Evolutionary conservation across 1,284 basidiomycete genomes (phyloP).

Genomic region (Marasmius oreades): DNA sequence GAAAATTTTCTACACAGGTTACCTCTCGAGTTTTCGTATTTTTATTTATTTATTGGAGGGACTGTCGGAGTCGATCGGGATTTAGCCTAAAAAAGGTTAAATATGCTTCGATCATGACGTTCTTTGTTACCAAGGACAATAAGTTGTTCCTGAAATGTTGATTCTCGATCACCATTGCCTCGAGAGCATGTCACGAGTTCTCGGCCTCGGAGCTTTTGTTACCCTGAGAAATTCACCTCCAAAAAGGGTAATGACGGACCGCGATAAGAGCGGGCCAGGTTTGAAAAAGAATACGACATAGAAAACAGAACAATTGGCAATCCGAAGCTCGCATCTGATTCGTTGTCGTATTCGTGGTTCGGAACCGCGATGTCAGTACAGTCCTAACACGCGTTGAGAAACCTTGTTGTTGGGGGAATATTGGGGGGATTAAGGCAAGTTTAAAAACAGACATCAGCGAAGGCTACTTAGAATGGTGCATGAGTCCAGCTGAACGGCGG

Average conservation of each 20-base stretch:
- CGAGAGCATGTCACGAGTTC: conserved; percentile 7
- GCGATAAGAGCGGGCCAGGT: not conserved
- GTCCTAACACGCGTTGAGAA: conserved; percentile 17
- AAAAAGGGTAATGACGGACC: not conserved
- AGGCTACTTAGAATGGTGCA: too few relatives aligned
- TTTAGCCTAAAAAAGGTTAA: not conserved
- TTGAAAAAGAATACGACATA: not conserved
- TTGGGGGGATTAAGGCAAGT: not conserved
- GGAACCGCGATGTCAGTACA: conserved; percentile 8
- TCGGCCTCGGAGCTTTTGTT: not conserved
- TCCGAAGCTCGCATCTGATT: conserved; percentile 10
- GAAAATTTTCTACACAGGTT: too few relatives aligned
- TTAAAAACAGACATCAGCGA: not conserved
- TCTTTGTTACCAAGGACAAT: not conserved
- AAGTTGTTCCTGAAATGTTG: conserved; percentile 11
- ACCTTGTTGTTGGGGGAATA: conserved; percentile 12
- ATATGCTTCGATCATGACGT: conserved; percentile 14
- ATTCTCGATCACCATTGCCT: conserved; percentile 9
- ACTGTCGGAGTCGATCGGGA: not conserved
- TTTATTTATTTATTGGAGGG: not conserved
- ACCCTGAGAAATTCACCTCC: conserved; percentile 7
- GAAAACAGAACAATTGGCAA: not conserved
- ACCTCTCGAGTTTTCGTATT: too few relatives aligned
- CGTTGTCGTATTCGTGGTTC: conserved; percentile 8
- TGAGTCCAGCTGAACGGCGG: too few relatives aligned